Evolutionary conservation across 139 green algal genomes (phyloP).

Genomic region (Chlorella sp.): DNA sequence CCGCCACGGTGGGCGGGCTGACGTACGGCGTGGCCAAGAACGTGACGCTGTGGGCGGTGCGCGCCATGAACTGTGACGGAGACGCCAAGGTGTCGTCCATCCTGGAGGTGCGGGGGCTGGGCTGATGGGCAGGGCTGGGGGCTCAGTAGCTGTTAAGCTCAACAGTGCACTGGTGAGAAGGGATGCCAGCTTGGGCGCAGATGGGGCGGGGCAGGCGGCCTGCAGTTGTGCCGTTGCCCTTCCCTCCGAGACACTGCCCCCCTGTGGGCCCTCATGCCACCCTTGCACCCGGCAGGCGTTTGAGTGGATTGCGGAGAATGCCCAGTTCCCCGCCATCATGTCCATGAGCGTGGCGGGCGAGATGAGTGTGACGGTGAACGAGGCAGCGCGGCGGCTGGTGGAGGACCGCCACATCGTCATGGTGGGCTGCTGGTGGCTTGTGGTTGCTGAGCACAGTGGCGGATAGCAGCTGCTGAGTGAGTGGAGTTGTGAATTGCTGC

Average conservation of each 20-base stretch:
- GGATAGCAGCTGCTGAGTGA: no score
- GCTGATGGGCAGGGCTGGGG: slow-evolving; percentile 52
- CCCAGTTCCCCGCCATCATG: slow-evolving; percentile 58
- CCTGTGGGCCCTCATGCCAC: no score
- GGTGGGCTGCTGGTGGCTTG: slow-evolving; percentile 55
- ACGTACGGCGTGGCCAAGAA: slow-evolving; percentile 73
- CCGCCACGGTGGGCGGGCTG: slow-evolving; percentile 60
- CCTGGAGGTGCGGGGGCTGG: slow-evolving; percentile 32
- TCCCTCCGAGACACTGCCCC: background rate
- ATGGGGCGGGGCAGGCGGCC: no score
- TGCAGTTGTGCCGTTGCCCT: background rate
- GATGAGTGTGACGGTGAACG: slow-evolving; percentile 57
- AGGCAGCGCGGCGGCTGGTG: slow-evolving; percentile 57
- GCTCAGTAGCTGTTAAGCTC: no score
- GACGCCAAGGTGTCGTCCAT: slow-evolving; percentile 19
- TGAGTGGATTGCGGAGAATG: slow-evolving; percentile 64
- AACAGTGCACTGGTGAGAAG: no score
- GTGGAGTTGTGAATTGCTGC: no score
- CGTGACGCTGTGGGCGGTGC: slow-evolving; percentile 57
- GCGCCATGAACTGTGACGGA: slow-evolving; percentile 49
- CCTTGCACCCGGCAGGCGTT: slow-evolving; percentile 31
- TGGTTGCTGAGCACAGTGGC: no score
- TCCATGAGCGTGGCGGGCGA: slow-evolving; percentile 69
- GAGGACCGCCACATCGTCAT: slow-evolving; percentile 45
- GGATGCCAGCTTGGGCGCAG: no score